Evolutionary conservation across 352 stramenopile genomes (phyloP).

Genomic region (Phytophthora tubulina): DNA sequence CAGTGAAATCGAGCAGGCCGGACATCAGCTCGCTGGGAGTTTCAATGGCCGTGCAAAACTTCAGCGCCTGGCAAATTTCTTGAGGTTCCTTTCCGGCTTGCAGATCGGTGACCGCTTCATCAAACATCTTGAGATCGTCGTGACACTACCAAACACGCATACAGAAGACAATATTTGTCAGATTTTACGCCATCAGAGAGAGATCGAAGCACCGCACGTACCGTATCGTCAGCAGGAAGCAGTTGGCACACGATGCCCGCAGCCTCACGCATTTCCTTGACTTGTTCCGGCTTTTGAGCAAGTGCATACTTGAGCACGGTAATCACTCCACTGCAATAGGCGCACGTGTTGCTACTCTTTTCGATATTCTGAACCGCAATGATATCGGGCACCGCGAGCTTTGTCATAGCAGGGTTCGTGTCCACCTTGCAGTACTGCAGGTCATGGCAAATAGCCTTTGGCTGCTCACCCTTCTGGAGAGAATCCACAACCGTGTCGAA

Average conservation of each 20-base stretch:
- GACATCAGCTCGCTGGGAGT: constrained; percentile 31
- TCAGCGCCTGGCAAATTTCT: constrained; percentile 62
- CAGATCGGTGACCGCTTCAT: constrained; percentile 56
- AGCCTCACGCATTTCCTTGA: constrained; percentile 68
- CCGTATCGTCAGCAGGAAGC: constrained; percentile 70
- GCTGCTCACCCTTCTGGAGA: constrained; percentile 71
- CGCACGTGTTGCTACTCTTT: constrained; percentile 53
- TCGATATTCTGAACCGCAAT: constrained; percentile 10
- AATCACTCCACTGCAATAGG: constrained; percentile 73
- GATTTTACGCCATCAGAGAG: not conserved
- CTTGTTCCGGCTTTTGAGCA: constrained; percentile 63
- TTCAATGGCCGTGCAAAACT: constrained; percentile 51
- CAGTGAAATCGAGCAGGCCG: constrained; percentile 57
- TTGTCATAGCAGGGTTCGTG: constrained; percentile 27
- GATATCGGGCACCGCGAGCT: constrained; percentile 27
- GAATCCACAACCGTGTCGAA: constrained; percentile 71
- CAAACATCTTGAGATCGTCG: constrained; percentile 73
- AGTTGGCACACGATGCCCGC: constrained; percentile 74
- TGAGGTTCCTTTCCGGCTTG: constrained; percentile 69
- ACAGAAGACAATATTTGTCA: constrained; percentile 2
- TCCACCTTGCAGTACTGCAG: constrained; percentile 63
- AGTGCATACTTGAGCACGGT: constrained; percentile 71
- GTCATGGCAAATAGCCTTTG: constrained; percentile 70
- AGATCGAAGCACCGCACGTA: constrained; percentile 24
- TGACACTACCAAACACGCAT: constrained; percentile 56